Evolutionary conservation across 163 green algal species (phyloP).

Genomic region (Scenedesmus sp.): DNA sequence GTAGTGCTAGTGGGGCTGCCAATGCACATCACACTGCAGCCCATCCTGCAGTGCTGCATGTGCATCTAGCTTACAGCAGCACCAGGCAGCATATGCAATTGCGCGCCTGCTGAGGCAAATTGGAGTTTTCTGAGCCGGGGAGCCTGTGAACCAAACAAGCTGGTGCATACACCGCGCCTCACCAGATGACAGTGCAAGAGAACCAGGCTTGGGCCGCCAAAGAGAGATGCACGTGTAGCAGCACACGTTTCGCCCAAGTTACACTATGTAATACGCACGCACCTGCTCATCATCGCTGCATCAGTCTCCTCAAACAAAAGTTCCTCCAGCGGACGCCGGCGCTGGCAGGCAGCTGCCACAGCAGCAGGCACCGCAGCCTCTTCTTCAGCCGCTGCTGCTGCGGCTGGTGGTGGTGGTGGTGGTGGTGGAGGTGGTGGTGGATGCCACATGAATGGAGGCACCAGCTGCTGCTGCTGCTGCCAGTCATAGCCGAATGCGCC

Average conservation of each 20-base stretch:
- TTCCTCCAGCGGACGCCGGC: not conserved
- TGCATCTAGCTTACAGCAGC: too few relatives aligned
- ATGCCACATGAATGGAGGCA: not conserved
- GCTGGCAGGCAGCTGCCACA: not conserved
- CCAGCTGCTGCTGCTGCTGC: not conserved
- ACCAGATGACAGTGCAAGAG: too few relatives aligned
- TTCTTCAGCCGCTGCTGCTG: not conserved
- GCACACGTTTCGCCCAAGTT: too few relatives aligned
- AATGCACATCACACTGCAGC: not conserved
- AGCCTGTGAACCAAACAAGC: too few relatives aligned
- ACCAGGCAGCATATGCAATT: not conserved
- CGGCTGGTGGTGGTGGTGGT: not conserved
- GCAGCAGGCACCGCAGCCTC: not conserved
- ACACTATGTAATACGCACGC: too few relatives aligned
- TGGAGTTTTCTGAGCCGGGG: too few relatives aligned
- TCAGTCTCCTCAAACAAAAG: not conserved
- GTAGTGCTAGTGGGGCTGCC: not conserved
- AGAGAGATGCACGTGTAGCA: too few relatives aligned
- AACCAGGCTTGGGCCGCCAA: too few relatives aligned
- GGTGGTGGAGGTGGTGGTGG: not conserved
- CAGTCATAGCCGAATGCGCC: not conserved
- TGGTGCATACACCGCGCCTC: too few relatives aligned
- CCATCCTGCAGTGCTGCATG: not conserved
- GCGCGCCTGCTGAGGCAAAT: not conserved
- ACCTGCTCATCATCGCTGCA: not conserved